These are phyloP conservation scores for Pythium phragmitis DNA, from an alignment of 352 stramenopile genomes.

Conservation along the genomic window DNA sequence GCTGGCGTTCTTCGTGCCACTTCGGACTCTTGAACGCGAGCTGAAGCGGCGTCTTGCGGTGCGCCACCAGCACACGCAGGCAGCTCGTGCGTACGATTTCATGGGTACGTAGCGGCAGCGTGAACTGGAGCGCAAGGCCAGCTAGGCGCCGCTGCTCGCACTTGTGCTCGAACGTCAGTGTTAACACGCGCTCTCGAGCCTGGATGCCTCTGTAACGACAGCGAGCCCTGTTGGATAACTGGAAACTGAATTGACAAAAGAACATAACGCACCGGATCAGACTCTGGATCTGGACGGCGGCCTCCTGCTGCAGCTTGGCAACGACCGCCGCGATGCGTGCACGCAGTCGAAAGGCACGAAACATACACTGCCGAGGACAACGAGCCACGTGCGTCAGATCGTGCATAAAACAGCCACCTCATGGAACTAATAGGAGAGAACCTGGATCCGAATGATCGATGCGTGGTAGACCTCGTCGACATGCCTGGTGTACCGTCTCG, in stretches of 20 bases:
- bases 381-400: slow-evolving; percentile 2
- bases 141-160: slow-evolving; percentile 36
- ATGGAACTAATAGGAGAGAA: slow-evolving; percentile 9
- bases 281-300: slow-evolving; percentile 54
- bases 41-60: slow-evolving; percentile 35
- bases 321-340: slow-evolving; percentile 44
- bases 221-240: not conserved
- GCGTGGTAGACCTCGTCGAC: slow-evolving; percentile 42
- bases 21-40: slow-evolving; percentile 44
- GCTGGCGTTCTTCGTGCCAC: slow-evolving; percentile 49
- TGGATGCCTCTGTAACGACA: slow-evolving; percentile 39
- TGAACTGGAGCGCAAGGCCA: slow-evolving; percentile 43
- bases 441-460: slow-evolving; percentile 52
- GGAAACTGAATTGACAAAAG: slow-evolving; percentile 9
- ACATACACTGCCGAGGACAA: slow-evolving; percentile 29
- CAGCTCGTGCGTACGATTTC: slow-evolving; percentile 24
- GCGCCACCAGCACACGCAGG: slow-evolving; percentile 36
- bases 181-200: slow-evolving; percentile 47
- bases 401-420: not conserved
- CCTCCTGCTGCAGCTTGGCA: slow-evolving; percentile 35
- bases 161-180: slow-evolving; percentile 50
- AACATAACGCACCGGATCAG: slow-evolving; percentile 38
- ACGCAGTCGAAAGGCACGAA: slow-evolving; percentile 45
- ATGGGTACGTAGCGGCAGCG: slow-evolving; percentile 33
- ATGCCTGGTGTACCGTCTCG: slow-evolving; percentile 37